Base-by-base conservation (phyloP, 164 flowering plant species). In the Amborella trichopoda region DNA sequence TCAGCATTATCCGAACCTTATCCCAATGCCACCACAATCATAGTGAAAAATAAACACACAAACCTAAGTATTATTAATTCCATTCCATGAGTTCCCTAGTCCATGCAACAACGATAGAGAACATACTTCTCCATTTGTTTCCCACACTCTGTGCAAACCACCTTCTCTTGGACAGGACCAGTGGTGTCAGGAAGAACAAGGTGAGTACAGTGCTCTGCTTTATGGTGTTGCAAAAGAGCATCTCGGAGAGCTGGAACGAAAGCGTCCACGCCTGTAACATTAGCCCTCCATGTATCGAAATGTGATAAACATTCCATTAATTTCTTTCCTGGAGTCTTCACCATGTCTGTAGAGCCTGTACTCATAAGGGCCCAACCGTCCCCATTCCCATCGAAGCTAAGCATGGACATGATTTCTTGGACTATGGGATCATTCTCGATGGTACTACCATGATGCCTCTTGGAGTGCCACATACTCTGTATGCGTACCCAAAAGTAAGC, bases 401-500 rank as follows among this genome's bases (percentile, higher is more conserved):
- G 49, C 65, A 88, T 26, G 28, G 53, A 70, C 22, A 18, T 47
- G 16, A 76, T 71, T 26, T 81, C 72, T 28, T 63, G 27, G 26
- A 71, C 61, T 30, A 78, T 52, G 38, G 28, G 48, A 50, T 80
- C 75, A 13, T 21, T 36, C 2, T 59, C 40, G 0, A 26, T 28
- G 4, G 20, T 40, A 25, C 52, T 44, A 25, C 57, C 56, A 16
- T 53, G 55, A 23, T 52, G 59, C 48, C 41, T 41, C 56, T 50
- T 68, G 43, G 83, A 78, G 59, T 68, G 67, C 62, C 49, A 69
- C 50, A 88, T 73, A 26, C 75, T 67, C 61, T 78, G 74, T 42
- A 84, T 32, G 23, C 89, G 79, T 42, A 59, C 51, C 94, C 94
- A 88, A 37, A 82, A 84, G 45, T 73, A 61, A 6, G 54, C 44